Percentiles rank a stretch among this genome's conserved stretches.
Evolutionary conservation across 768 basidiomycete species (phyloP).

Genomic region (Gautieria morchelliformis): DNA sequence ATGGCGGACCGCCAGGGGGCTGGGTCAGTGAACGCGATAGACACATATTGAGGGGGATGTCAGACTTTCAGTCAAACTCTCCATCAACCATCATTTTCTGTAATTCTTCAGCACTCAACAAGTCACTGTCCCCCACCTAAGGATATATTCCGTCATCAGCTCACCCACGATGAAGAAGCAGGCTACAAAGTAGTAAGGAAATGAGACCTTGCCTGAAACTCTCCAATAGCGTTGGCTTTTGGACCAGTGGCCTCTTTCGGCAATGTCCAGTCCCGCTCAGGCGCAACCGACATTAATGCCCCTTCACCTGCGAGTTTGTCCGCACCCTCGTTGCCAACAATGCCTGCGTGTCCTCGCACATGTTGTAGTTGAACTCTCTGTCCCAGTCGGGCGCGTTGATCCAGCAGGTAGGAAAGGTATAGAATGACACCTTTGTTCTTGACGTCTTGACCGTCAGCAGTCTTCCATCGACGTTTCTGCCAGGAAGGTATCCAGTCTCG

Average conservation of each 20-base stretch:
- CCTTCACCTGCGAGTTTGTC: conserved; percentile 65
- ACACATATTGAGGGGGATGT: too few species aligned
- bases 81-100: not conserved
- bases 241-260: not conserved
- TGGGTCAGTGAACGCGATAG: too few species aligned
- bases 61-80: not conserved
- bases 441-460: conserved; percentile 41
- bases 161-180: not conserved
- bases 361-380: conserved; percentile 56
- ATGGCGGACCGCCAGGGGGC: too few species aligned
- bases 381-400: conserved; percentile 37
- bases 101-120: not conserved
- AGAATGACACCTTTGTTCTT: conserved; percentile 66
- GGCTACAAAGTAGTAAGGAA: not conserved
- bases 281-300: conserved; percentile 24
- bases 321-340: conserved; percentile 79
- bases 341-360: conserved; percentile 72
- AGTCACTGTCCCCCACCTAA: not conserved
- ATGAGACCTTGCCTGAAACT: not conserved
- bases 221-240: not conserved
- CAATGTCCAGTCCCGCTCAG: conserved; percentile 51
- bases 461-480: conserved; percentile 43
- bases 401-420: conserved; percentile 57
- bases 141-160: not conserved
- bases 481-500: conserved; percentile 61